Evolutionary conservation across 352 stramenopile species (phyloP).

Genomic region (Blastocystis sp.): DNA sequence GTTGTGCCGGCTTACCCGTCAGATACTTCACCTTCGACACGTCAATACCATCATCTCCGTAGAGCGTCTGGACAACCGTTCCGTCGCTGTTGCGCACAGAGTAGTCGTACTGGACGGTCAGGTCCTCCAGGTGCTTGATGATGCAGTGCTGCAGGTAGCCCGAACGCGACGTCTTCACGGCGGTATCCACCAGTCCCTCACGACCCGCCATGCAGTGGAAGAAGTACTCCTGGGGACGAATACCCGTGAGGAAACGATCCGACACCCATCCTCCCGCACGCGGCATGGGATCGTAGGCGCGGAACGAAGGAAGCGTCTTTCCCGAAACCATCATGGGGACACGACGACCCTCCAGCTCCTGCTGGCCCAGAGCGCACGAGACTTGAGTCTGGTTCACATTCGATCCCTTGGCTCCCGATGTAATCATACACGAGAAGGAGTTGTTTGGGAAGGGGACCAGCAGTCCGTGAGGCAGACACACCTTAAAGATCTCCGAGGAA

Average conservation of each 20-base stretch:
- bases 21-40: constrained; percentile 83
- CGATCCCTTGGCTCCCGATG: constrained; percentile 95
- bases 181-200: constrained; percentile 89
- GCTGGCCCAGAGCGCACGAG: constrained; percentile 92
- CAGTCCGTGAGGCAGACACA: constrained; percentile 88
- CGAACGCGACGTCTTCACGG: constrained; percentile 97
- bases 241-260: constrained; percentile 94
- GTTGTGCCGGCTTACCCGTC: constrained; percentile 72
- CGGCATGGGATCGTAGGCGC: constrained; percentile 88
- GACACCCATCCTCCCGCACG: constrained; percentile 95
- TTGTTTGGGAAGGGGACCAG: constrained; percentile 93
- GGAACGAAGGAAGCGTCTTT: constrained; percentile 92
- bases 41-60: constrained; percentile 96
- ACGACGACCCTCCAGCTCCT: constrained; percentile 92
- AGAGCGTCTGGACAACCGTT: constrained; percentile 94
- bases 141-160: constrained; percentile 98
- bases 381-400: constrained; percentile 99
- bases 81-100: constrained; percentile 93
- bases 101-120: constrained; percentile 93
- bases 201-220: constrained; percentile 99
- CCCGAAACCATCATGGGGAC: constrained; percentile 92
- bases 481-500: constrained; percentile 87
- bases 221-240: constrained; percentile 95
- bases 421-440: constrained; percentile 96
- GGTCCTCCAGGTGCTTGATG: constrained; percentile 92